Percentiles rank a stretch among this genome's conserved stretches.
Evolutionary conservation across 2,329 filamentous ascomycete genomes (phyloP).

Genomic region (Ophiostoma sp.): DNA sequence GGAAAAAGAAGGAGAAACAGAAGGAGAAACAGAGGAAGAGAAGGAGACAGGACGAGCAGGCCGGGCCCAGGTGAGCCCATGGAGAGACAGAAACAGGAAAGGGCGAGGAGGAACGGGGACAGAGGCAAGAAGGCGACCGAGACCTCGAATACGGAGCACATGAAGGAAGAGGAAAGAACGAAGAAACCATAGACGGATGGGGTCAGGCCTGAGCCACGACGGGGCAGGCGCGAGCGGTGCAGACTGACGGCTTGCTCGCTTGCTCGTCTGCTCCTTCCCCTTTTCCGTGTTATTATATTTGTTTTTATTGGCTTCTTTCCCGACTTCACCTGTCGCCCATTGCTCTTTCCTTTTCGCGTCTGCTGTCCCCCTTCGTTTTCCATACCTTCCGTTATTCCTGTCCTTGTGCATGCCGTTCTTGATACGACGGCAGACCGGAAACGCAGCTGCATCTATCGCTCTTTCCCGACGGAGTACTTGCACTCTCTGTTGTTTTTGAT

Average conservation of each 20-base stretch:
- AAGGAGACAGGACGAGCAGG: too few species aligned
- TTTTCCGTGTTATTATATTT: constrained; percentile 6
- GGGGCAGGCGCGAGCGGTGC: constrained; percentile 3
- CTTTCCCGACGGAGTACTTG: constrained; percentile 1
- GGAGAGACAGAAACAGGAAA: not conserved
- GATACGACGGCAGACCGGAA: constrained; percentile 8
- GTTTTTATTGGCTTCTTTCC: not conserved
- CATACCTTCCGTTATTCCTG: not conserved
- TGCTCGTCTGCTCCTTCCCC: constrained; percentile 7
- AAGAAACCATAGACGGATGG: not conserved
- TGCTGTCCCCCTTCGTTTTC: not conserved
- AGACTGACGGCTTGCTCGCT: not conserved
- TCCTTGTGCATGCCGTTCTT: not conserved
- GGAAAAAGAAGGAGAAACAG: not conserved
- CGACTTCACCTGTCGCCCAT: not conserved
- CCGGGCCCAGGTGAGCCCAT: too few species aligned
- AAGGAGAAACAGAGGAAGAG: constrained; percentile 5
- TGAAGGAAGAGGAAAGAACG: constrained; percentile 1
- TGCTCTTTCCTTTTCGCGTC: not conserved
- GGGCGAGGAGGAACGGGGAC: constrained; percentile 7
- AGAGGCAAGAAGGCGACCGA: constrained; percentile 7
- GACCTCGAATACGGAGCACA: constrained; percentile 8
- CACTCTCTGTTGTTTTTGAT: not conserved
- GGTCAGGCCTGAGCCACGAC: not conserved
- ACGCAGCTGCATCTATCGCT: not conserved